A percentile compares a stretch with the other conserved stretches of the same genome.
Evolutionary conservation across 441 rosid genomes (phyloP).

Genomic region (Pelargonium australe): DNA sequence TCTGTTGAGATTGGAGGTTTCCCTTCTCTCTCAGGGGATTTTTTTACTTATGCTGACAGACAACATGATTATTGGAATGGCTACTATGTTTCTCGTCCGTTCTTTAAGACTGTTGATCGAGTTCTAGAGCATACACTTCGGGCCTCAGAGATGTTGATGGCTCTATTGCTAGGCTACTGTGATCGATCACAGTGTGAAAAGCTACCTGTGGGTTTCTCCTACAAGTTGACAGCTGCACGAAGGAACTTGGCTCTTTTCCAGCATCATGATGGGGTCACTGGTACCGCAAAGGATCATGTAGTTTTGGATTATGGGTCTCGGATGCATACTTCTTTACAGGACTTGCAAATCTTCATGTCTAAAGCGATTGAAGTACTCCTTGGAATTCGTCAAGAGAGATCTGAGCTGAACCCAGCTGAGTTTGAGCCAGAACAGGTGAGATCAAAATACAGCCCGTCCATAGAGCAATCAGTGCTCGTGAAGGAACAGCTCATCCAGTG

Average conservation of each 20-base stretch:
- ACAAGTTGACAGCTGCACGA: constrained; percentile 91
- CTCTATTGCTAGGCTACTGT: constrained; percentile 81
- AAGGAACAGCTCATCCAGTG: constrained; percentile 72
- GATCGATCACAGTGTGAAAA: constrained; percentile 82
- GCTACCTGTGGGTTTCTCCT: constrained; percentile 61
- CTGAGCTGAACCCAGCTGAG: constrained; percentile 62
- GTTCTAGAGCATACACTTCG: constrained; percentile 87
- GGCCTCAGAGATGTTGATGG: constrained; percentile 83
- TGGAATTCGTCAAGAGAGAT: constrained; percentile 73
- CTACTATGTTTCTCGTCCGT: constrained; percentile 94
- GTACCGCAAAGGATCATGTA: constrained; percentile 94
- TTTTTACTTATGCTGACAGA: constrained; percentile 92
- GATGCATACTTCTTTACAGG: constrained; percentile 88
- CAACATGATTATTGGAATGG: constrained; percentile 98
- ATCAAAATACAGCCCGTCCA: constrained; percentile 75
- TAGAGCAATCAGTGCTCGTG: constrained; percentile 53
- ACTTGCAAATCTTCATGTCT: constrained; percentile 91
- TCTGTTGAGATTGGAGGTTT: constrained; percentile 73
- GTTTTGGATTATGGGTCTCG: constrained; percentile 82
- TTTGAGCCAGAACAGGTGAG: constrained; percentile 78
- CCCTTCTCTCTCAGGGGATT: constrained; percentile 90
- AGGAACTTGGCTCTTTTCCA: constrained; percentile 97
- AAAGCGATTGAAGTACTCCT: constrained; percentile 82
- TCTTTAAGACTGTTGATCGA: constrained; percentile 96
- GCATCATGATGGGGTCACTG: constrained; percentile 98